phyloP scores from a whole-genome alignment of 345 rosid species.

The Toxicodendron radicans region DNA sequence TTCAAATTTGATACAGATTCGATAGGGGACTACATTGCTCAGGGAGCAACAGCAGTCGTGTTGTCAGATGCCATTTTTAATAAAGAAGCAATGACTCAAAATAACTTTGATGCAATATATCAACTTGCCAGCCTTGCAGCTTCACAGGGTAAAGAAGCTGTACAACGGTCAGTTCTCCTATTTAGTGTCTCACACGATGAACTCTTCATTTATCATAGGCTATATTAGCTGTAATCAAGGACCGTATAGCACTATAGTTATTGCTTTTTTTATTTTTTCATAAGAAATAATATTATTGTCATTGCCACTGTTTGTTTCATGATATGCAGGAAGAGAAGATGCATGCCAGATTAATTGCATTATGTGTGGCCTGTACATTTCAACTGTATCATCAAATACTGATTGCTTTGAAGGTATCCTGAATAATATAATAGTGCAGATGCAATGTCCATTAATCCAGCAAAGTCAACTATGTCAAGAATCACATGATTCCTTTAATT shows the following conservation, averaged over 20 bases:
- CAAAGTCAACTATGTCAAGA: too few species aligned
- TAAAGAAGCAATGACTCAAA: slow-evolving; percentile 40
- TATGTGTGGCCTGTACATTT: not conserved
- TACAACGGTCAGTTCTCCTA: slow-evolving; percentile 28
- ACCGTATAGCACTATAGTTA: too few species aligned
- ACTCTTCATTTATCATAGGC: too few species aligned
- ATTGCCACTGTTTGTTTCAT: too few species aligned
- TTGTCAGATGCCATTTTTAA: slow-evolving; percentile 54
- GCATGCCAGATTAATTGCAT: not conserved
- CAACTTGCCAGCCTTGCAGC: slow-evolving; percentile 42
- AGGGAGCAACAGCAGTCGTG: slow-evolving; percentile 58
- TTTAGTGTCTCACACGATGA: not conserved
- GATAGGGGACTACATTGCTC: slow-evolving; percentile 39
- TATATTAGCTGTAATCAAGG: too few species aligned
- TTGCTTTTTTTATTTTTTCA: too few species aligned
- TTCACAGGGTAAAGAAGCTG: slow-evolving; percentile 40
- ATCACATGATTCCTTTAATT: too few species aligned
- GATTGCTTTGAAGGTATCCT: not conserved
- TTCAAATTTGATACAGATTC: slow-evolving; percentile 40
- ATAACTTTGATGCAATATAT: slow-evolving; percentile 33
- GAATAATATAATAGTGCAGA: not conserved
- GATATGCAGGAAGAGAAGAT: not conserved
- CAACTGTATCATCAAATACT: not conserved
- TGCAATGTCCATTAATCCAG: too few species aligned
- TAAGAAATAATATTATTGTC: too few species aligned